Base-by-base conservation (phyloP, 78 protist genomes). In the Cavenderia fasciculata region DNA sequence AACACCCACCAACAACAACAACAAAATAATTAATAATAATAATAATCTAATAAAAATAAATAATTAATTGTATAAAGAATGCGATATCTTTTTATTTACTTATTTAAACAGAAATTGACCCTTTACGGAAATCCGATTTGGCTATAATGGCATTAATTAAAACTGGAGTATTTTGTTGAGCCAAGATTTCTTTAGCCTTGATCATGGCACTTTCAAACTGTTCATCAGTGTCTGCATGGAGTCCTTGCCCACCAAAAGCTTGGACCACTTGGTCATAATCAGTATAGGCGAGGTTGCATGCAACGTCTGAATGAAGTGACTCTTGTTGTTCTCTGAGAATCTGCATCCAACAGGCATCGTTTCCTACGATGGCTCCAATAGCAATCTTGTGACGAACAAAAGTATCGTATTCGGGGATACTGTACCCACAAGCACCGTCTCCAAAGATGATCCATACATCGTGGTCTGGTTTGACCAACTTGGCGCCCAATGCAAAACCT, bases 271-370 rank as follows among this genome's bases (percentile, higher is more conserved):
- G 57, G 41, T 94, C 69, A 69, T 91, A 94, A 69, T 66, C 76
- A 2, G 74, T 62, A 61, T 87, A 85, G 14, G 57, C 78, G 14
- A 92, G 61, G 11, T 78, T 57, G 61, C 95, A 94, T 23, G 74
- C 95, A 31, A 89, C 93, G 27, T 79, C 87, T 29, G 23, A 23
- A 11, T 69, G 44, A 43, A 46, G 57, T 44, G 59, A 46, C 29
- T 56, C 52, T 3, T 52, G 59, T 63, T 86, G 93, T 54, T 86
- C 93, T 14, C 90, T 29, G 6, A 74, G 56, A 31, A 95, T 95
- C 74, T 92, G 97, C 52, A 66, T 68, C 97, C 97, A 95, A 47
- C 89, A 86, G 6, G 95, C 94, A 72, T 95, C 95, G 82, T 95
- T 95, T 47, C 97, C 97, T 38, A 95, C 73, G 47, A 95, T 23